Percentiles rank a stretch among this genome's conserved stretches.
These are phyloP conservation scores for Populus pruinosa DNA, from an alignment of 345 rosid species.

Conservation along the genomic window DNA sequence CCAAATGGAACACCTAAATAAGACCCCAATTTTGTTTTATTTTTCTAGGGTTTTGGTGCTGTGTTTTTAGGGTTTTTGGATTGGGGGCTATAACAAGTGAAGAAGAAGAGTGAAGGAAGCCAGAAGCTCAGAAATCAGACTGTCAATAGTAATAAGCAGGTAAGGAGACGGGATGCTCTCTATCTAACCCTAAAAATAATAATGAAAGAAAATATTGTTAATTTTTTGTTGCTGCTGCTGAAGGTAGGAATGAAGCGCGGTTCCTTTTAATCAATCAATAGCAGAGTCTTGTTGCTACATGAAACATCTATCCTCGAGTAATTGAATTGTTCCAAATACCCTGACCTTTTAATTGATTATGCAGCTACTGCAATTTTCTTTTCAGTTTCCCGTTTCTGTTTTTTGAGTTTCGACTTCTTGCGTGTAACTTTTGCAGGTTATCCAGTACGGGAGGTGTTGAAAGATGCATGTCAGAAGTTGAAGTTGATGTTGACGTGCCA, in stretches of 20 bases:
- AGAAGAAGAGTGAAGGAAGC: not conserved
- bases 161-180: not conserved
- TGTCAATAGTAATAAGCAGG: not conserved
- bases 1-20: not conserved
- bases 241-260: constrained; percentile 62
- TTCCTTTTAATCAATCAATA: constrained; percentile 18
- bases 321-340: not conserved
- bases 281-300: too few relatives aligned
- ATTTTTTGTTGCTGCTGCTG: too few relatives aligned
- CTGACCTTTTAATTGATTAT: not conserved
- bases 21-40: not conserved
- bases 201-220: too few relatives aligned
- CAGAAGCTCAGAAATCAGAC: not conserved
- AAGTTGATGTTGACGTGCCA: constrained; percentile 73
- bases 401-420: not conserved
- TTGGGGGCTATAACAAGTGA: not conserved
- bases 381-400: not conserved
- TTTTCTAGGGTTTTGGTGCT: not conserved
- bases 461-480: constrained; percentile 78
- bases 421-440: constrained; percentile 46
- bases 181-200: not conserved
- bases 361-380: not conserved
- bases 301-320: not conserved
- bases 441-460: constrained; percentile 75
- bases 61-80: not conserved